These are phyloP conservation scores for Linderniella brevidens DNA, from an alignment of 257 asterid genomes.

Conservation along the genomic window DNA sequence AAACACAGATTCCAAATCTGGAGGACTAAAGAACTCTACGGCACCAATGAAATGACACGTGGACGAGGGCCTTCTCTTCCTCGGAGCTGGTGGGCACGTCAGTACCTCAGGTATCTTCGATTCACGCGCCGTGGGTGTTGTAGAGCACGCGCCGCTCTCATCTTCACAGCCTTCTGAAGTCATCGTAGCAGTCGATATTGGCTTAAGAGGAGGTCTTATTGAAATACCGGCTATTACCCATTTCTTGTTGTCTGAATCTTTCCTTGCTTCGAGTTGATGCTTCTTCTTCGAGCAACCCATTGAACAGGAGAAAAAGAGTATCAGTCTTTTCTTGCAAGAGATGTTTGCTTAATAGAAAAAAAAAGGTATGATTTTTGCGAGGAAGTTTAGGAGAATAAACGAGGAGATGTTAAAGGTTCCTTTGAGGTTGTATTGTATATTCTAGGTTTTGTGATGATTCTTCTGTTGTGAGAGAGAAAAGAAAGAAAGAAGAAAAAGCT, in stretches of 20 bases:
- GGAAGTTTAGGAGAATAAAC: too few species aligned
- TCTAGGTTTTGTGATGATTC: too few species aligned
- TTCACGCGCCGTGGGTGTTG: slow-evolving; percentile 60
- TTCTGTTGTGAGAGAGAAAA: too few species aligned
- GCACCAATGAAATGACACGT: slow-evolving; percentile 36
- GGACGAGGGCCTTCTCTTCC: slow-evolving; percentile 52
- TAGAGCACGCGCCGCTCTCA: slow-evolving; percentile 21
- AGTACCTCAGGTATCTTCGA: slow-evolving; percentile 49
- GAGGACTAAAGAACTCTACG: slow-evolving; percentile 56
- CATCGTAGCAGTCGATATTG: slow-evolving; percentile 32
- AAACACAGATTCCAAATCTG: slow-evolving; percentile 70
- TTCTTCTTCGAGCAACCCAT: slow-evolving; percentile 51
- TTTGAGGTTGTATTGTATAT: too few species aligned
- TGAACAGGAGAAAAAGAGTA: too few species aligned
- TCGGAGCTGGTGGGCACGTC: slow-evolving; percentile 74
- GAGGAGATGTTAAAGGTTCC: too few species aligned
- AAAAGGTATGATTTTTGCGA: too few species aligned
- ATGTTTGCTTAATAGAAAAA: too few species aligned
- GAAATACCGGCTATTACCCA: slow-evolving; percentile 59
- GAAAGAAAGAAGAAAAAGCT: too few species aligned
- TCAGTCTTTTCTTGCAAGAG: too few species aligned
- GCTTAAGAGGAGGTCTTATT: slow-evolving; percentile 40
- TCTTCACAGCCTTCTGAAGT: slow-evolving; percentile 11
- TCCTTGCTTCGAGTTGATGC: slow-evolving; percentile 25
- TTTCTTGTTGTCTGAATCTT: slow-evolving; percentile 31